Evolutionary conservation across 768 basidiomycete genomes (phyloP), one percentile per base, ranked within the genome.

Genomic region (Kwoniella newhampshirensis): DNA sequence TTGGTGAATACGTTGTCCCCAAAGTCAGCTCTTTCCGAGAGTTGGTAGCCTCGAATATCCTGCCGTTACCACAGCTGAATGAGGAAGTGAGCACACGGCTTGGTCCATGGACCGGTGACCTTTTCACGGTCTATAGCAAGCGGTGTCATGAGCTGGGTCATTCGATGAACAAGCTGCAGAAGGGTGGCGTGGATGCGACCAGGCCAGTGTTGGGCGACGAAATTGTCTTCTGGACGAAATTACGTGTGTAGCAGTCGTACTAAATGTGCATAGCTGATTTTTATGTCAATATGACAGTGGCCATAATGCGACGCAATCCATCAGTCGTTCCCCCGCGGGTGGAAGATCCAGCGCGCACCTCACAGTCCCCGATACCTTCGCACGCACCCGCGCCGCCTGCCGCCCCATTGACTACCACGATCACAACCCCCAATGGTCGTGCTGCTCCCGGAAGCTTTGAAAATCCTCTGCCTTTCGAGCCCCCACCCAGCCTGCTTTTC

Each of bases 191-290:
- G 12, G 8, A 48, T 17, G 20, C 42, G 3, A 20, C 47, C 17
- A 40, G 59, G 37, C 28, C 44, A 25, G 26, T 69, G 5, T 46
- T 48, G 5, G 21, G 25, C 9, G 62, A 59, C 15, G 67, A 69
- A 36, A 48, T 66, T 46, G 25, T 52, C 8, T 69, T 65, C 47
- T 69, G 67, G 67, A 53, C 55, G 8, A 66, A 60, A 51, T 50
- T 69, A 3, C 27, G 65, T 67, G 36, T 53, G 65, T 61, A 8
- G n/a, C n/a, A n/a, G n/a, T n/a, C n/a, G n/a, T n/a, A 35, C 20
- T 30, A 41, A 27, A 46, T 48, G 13, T n/a, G n/a, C n/a, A n/a
- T n/a, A n/a, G n/a, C n/a, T n/a, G n/a, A n/a, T n/a, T n/a, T n/a
- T n/a, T n/a, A n/a, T n/a, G n/a, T n/a, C n/a, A n/a, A n/a, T n/a